A percentile compares a stretch with the other conserved stretches of the same genome.
These are phyloP conservation scores for Ogataea kodamae DNA, from an alignment of 805 yeast genomes.

Conservation along the genomic window DNA sequence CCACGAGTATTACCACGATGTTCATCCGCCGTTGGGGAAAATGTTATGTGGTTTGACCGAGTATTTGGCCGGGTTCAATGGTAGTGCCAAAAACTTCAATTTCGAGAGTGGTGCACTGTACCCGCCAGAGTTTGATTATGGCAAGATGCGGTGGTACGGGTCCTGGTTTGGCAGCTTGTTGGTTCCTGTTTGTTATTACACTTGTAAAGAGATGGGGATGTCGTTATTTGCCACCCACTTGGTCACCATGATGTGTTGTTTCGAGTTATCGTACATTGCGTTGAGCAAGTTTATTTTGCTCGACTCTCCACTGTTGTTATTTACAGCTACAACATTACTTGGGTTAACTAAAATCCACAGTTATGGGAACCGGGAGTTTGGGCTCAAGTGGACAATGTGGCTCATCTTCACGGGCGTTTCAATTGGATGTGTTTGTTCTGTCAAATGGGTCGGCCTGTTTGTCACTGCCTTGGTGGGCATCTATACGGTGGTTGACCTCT, in stretches of 20 bases:
- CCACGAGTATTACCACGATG: slow-evolving; percentile 92
- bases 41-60: slow-evolving; percentile 89
- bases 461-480: slow-evolving; percentile 87
- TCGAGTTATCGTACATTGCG: slow-evolving; percentile 67
- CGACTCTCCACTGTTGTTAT: slow-evolving; percentile 73
- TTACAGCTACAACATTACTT: slow-evolving; percentile 67
- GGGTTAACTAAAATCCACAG: slow-evolving; percentile 55
- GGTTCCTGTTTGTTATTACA: slow-evolving; percentile 68
- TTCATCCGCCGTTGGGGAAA: slow-evolving; percentile 96
- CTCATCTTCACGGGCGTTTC: slow-evolving; percentile 58
- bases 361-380: slow-evolving; percentile 40
- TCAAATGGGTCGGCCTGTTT: slow-evolving; percentile 84
- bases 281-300: slow-evolving; percentile 70
- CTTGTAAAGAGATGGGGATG: slow-evolving; percentile 58
- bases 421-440: slow-evolving; percentile 80
- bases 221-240: slow-evolving; percentile 52
- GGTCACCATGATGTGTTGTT: slow-evolving; percentile 57
- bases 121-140: slow-evolving; percentile 60
- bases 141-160: slow-evolving; percentile 68
- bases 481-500: slow-evolving; percentile 82
- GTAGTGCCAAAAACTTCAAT: slow-evolving; percentile 53
- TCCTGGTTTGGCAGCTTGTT: slow-evolving; percentile 63
- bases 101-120: slow-evolving; percentile 64
- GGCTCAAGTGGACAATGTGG: slow-evolving; percentile 49
- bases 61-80: slow-evolving; percentile 75